Conservation (phyloP, 2,329 filamentous ascomycete species). For the Aureobasidium sp. region DNA sequence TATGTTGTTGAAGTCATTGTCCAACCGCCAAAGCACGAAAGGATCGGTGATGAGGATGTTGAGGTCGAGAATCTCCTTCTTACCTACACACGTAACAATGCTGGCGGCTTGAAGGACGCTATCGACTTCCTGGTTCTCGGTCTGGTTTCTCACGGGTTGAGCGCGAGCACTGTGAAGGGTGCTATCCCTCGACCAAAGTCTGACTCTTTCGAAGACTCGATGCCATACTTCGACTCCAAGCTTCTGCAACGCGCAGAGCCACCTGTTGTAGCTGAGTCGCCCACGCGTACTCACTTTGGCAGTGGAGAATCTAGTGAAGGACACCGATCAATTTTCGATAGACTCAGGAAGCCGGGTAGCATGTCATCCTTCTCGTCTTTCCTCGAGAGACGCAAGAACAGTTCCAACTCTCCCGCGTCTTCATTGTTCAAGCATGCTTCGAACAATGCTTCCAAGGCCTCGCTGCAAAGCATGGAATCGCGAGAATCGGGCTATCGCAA, state of each 20-base stretch:
- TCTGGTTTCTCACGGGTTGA: conserved; percentile 82
- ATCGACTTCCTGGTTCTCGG: conserved; percentile 88
- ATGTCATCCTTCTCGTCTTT: conserved; percentile 96
- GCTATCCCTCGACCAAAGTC: conserved; percentile 98
- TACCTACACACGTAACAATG: conserved; percentile 90
- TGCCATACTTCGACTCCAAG: conserved; percentile 96
- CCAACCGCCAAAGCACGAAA: conserved; percentile 43
- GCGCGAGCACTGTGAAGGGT: conserved; percentile 79
- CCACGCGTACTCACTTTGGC: conserved; percentile 75
- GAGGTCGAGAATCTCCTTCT: conserved; percentile 41
- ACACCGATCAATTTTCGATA: conserved; percentile 81
- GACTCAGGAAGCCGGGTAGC: conserved; percentile 87
- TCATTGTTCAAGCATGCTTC: conserved; percentile 83
- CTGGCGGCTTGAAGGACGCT: conserved; percentile 87
- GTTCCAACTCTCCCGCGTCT: conserved; percentile 62
- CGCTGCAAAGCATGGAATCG: conserved; percentile 91
- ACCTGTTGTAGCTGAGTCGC: conserved; percentile 72
- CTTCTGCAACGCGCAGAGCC: conserved; percentile 86
- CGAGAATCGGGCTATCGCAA: conserved; percentile 82
- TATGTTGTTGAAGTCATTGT: conserved; percentile 85
- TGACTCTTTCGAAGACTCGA: conserved; percentile 94
- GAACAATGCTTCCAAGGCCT: conserved; percentile 89
- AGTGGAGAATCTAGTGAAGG: conserved; percentile 61
- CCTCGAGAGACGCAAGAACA: conserved; percentile 90
- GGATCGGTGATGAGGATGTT: conserved; percentile 34